Base-by-base conservation (phyloP, 2,329 filamentous ascomycete species). In the Fusarium bactridioides region DNA sequence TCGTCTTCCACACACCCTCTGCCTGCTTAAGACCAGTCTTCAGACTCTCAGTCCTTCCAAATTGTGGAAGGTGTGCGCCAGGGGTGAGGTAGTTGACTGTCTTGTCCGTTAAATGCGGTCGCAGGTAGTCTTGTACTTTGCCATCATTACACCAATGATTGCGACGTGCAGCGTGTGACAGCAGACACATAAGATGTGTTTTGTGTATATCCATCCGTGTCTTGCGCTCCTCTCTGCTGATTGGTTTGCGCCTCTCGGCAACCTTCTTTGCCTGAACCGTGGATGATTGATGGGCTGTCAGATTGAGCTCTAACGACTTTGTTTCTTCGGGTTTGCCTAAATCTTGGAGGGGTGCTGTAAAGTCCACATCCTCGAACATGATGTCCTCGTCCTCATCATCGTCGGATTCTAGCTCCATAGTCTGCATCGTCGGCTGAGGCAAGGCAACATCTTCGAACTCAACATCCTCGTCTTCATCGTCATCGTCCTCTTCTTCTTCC, bases 101-200 rank as follows among this genome's bases (percentile, higher is more conserved):
- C 76, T 92, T 92, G 37, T 89, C 87, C 3, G 89, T 86, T 10
- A 97, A 80, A 41, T 95, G 85, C 44, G 86, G 83, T 60, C 88
- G 90, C 44, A 97, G 82, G n/a, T 82, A 82, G 44, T 84, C 86
- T 78, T 97, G 94, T 13, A 93, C 88, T 63, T 87, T 82, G 19
- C 83, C 76, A 78, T 95, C 92, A 77, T 97, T 97, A 82, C 95
- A 98, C 94, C 95, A 98, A 61, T 88, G 85, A 78, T 98, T 99
- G 61, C 95, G 90, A 64, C 90, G 85, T 73, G 93, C 88, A 21
- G 91, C 87, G 80, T 98, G 94, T 15, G 90, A 89, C 21, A 99
- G 82, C 4, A 99, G 86, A 79, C 94, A 97, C 19, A 98, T 83
- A 1, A 98, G 73, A 82, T 99, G 95, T 69, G 91, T 85, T 81